Evolutionary conservation across 257 asterid species (phyloP).

Genomic region (Mitragyna speciosa): DNA sequence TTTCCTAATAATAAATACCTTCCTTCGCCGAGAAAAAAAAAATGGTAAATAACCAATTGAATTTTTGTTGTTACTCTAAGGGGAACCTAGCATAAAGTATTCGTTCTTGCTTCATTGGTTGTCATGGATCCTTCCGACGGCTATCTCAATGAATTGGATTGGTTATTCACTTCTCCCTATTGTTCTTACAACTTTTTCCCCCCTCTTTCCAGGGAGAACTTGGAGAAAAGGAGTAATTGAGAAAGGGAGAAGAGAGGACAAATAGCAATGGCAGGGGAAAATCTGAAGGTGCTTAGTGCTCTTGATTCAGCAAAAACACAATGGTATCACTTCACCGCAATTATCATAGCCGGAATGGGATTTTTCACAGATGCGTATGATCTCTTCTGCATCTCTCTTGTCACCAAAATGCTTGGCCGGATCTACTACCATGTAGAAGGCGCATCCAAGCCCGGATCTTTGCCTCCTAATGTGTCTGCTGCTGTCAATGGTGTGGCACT

Average conservation of each 20-base stretch:
- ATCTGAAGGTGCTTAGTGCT: slow-evolving; percentile 46
- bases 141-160: too few species aligned
- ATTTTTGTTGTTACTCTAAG: neutral
- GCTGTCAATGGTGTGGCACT: slow-evolving; percentile 66
- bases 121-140: too few species aligned
- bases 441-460: slow-evolving; percentile 47
- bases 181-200: neutral
- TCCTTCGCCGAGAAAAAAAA: neutral
- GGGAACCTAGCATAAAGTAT: too few species aligned
- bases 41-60: neutral
- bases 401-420: slow-evolving; percentile 65
- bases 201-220: neutral
- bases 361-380: slow-evolving; percentile 71
- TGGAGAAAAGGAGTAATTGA: neutral
- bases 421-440: slow-evolving; percentile 54
- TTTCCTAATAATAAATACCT: neutral
- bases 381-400: slow-evolving; percentile 63
- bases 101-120: too few species aligned
- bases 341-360: slow-evolving; percentile 67
- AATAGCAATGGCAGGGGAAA: slow-evolving; percentile 31
- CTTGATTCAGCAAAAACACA: slow-evolving; percentile 62
- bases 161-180: too few species aligned
- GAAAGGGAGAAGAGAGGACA: slow-evolving; percentile 6
- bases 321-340: slow-evolving; percentile 66
- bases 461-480: slow-evolving; percentile 58